phyloP scores from a whole-genome alignment of 2,329 filamentous ascomycete genomes.

The Exophiala lecanii-corni region DNA sequence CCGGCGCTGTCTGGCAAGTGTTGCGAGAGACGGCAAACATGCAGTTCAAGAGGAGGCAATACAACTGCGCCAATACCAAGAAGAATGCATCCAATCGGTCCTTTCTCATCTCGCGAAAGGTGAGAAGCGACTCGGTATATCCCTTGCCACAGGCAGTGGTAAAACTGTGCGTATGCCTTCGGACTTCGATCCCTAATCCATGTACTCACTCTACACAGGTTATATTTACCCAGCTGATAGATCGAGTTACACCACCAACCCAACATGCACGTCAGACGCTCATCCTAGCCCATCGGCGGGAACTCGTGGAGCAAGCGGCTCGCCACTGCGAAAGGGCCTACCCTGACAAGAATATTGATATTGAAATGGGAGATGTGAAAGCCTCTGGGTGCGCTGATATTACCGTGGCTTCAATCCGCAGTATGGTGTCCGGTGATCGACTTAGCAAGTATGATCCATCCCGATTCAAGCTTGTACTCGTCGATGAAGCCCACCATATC shows the following conservation, averaged over 20 bases:
- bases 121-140: slow-evolving; percentile 75
- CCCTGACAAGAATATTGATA: slow-evolving; percentile 72
- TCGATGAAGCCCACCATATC: slow-evolving; percentile 96
- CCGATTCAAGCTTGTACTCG: slow-evolving; percentile 81
- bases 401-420: slow-evolving; percentile 85
- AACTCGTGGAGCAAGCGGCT: slow-evolving; percentile 91
- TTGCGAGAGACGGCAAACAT: slow-evolving; percentile 14
- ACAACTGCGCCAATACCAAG: slow-evolving; percentile 75
- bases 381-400: slow-evolving; percentile 83
- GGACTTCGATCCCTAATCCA: neutral
- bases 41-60: slow-evolving; percentile 38
- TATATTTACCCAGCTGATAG: slow-evolving; percentile 93
- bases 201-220: slow-evolving; percentile 49
- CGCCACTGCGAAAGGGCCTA: slow-evolving; percentile 77
- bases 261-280: slow-evolving; percentile 68
- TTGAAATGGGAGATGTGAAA: slow-evolving; percentile 80
- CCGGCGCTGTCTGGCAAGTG: slow-evolving; percentile 27
- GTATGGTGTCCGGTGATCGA: slow-evolving; percentile 70
- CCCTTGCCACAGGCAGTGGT: slow-evolving; percentile 79
- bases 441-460: slow-evolving; percentile 76
- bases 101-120: slow-evolving; percentile 64
- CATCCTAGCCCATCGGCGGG: slow-evolving; percentile 85
- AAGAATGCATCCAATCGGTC: slow-evolving; percentile 84
- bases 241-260: slow-evolving; percentile 59
- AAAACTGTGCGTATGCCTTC: slow-evolving; percentile 65